Percentiles rank a stretch among this genome's conserved stretches.
These are phyloP conservation scores for Trichomonas gallinae DNA, from an alignment of 208 protist species.

Conservation along the genomic window DNA sequence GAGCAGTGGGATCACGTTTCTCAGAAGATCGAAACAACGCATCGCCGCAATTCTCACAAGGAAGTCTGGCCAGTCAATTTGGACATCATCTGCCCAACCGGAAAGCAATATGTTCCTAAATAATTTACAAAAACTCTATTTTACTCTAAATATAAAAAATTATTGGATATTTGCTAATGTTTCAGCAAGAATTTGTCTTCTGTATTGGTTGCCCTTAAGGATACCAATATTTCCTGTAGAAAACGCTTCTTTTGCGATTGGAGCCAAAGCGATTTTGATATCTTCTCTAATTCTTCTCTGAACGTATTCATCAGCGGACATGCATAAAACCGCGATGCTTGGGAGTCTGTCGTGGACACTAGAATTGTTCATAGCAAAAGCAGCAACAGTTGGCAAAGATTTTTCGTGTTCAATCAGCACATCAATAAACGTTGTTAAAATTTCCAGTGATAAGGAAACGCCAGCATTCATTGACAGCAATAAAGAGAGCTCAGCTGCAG, in stretches of 20 bases:
- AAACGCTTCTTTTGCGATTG: neutral
- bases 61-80: constrained; percentile 14
- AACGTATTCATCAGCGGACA: neutral
- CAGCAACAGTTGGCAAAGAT: neutral
- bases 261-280: neutral
- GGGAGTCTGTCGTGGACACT: neutral
- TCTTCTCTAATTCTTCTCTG: neutral
- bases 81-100: neutral
- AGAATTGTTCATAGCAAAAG: neutral
- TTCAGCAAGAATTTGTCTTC: neutral
- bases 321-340: neutral
- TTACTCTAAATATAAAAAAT: neutral
- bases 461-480: neutral
- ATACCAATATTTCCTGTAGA: neutral
- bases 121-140: neutral
- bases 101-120: constrained; percentile 2
- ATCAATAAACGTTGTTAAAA: neutral
- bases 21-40: neutral
- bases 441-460: neutral
- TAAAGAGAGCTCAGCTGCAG: neutral
- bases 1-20: neutral
- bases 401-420: neutral
- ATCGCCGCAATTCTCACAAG: neutral
- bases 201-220: neutral
- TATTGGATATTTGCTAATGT: neutral